Base-by-base conservation (phyloP, 2,329 filamentous ascomycete species). In the Monosporascus sp. region DNA sequence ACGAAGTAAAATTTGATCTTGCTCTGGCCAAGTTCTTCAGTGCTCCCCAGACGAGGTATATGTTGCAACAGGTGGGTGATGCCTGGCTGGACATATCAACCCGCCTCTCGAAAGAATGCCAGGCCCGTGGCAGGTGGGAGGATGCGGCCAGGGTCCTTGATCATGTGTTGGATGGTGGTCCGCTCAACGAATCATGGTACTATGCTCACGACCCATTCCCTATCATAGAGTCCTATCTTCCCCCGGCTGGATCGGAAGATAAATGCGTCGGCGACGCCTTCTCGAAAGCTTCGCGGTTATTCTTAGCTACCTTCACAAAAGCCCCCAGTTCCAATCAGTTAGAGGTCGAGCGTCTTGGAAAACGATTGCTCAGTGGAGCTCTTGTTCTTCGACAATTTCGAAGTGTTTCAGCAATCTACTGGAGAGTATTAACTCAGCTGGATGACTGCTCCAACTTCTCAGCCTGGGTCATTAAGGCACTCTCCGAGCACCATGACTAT, bases 181-280 rank as follows among this genome's bases (percentile, higher is more conserved):
- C 63, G 5, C 49, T 76, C 1, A 56, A 66, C 17, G 70, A 72
- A 56, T 59, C 50, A 7, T 56, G 62, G 16, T 77, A 70, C 46
- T 68, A 70, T 49, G 64, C 61, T n/a, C 67, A 72, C 55, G 49
- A 68, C 0, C 73, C 74, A 7, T 43, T 71, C 2, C 19, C 57
- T 2, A 58, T 76, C 9, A 67, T 76, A 37, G 56, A 69, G 4
- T 62, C 55, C 7, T 54, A 67, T 22, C 55, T 69, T 27, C 51
- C 52, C 16, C 60, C 51, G 37, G 52, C 24, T 22, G 51, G 59
- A 31, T 22, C 49, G 7, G 36, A 58, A 20, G 50, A 46, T 8
- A 44, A 48, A 24, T 54, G 49, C 48, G 47, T 31, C 26, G 31
- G 24, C 6, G 45, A 58, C 50, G 43, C 50, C 49, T 24, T 69